phyloP scores from a whole-genome alignment of 108 stramenopile species.

The Cyclotella sp. region DNA sequence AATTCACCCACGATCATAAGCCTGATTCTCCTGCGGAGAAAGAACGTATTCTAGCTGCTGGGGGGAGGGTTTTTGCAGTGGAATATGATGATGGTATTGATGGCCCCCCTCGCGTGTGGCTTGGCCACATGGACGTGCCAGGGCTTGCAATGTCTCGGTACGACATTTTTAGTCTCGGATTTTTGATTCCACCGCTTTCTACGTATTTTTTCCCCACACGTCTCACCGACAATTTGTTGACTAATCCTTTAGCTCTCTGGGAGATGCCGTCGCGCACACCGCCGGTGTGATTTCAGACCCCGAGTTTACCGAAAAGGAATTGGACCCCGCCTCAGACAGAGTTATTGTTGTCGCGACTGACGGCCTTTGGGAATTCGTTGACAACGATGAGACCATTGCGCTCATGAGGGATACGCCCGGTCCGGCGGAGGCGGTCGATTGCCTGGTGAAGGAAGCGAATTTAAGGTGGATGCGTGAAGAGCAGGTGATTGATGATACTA shows the following conservation, averaged over 20 bases:
- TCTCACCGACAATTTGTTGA: conserved; percentile 8
- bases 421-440: conserved; percentile 91
- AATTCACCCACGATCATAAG: conserved; percentile 97
- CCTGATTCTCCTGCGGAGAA: conserved; percentile 96
- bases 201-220: background rate
- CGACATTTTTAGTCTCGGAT: conserved; percentile 17
- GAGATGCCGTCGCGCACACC: conserved; percentile 95
- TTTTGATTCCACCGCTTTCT: background rate
- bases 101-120: conserved; percentile 98
- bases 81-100: conserved; percentile 99
- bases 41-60: conserved; percentile 91
- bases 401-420: conserved; percentile 80
- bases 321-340: conserved; percentile 83
- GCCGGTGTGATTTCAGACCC: conserved; percentile 98
- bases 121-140: conserved; percentile 98
- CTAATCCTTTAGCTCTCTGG: conserved; percentile 79
- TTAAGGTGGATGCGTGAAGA: conserved; percentile 98
- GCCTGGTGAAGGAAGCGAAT: conserved; percentile 90
- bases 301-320: conserved; percentile 88
- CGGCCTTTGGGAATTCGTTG: conserved; percentile 98
- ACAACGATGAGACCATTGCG: conserved; percentile 93
- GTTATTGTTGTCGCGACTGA: conserved; percentile 96
- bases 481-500: conserved; percentile 99
- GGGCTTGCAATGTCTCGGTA: conserved; percentile 96
- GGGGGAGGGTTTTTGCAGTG: conserved; percentile 98